Base-by-base conservation (phyloP, 2,329 filamentous ascomycete genomes). In the Drechslerella stenobrocha region DNA sequence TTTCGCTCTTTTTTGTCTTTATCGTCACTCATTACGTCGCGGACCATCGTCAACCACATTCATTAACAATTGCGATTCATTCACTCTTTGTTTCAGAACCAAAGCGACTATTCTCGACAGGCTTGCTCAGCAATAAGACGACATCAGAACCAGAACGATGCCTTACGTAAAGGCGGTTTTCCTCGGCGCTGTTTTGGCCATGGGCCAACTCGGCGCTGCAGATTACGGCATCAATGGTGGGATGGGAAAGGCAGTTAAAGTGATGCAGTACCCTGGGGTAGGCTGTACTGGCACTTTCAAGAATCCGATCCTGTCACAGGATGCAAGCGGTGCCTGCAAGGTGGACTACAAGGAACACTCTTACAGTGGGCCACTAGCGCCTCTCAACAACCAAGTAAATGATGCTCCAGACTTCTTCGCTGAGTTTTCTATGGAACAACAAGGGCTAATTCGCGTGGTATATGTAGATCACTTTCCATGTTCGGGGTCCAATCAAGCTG, bases 191-290 rank as follows among this genome's bases (percentile, higher is more conserved):
- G 46, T 67, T n/a, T 48, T 67, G 50, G 60, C 60, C 30, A 55
- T 67, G 50, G 45, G 55, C 50, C 55, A 51, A n/a, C 15, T 67
- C 32, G 32, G 48, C 35, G 44, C 42, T n/a, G 63, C 63, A 3
- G 58, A 55, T 23, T 28, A 59, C 18, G 32, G 45, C 11, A 67
- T 67, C 50, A 67, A 67, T 18, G 59, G 59, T 60, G 51, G 50
- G 60, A 60, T 30, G 51, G 63, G 35, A 18, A 50, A 67, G 22
- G 55, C 52, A 32, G 55, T 67, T 34, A 67, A 47, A 46, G 44
- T 51, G 44, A 67, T 67, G 63, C 55, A 60, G 37, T 67, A 67
- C 35, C 53, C 55, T 24, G 53, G 58, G 32, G 63, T 67, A 46
- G 63, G 63, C 2, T 60, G 55, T 28, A 59, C 63, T 6, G 63